Evolutionary conservation across 352 stramenopile species (phyloP).

Genomic region (Phytophthora podocarpi): DNA sequence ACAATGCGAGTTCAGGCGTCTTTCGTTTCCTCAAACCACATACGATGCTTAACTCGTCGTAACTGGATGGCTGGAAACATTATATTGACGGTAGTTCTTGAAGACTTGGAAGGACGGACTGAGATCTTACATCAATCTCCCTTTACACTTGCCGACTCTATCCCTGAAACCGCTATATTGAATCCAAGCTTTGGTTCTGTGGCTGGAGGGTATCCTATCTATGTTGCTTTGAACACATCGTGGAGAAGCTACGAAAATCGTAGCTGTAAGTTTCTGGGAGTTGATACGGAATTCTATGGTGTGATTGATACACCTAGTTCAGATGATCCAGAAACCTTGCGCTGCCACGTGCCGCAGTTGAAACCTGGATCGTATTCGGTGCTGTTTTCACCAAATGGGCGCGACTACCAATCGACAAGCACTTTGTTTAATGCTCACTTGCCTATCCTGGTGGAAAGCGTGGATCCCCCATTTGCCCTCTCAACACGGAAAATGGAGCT

Average conservation of each 20-base stretch:
- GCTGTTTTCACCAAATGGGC: constrained; percentile 43
- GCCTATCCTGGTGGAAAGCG: constrained; percentile 19
- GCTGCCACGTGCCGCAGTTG: constrained; percentile 33
- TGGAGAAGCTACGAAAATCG: constrained; percentile 12
- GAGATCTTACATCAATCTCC: constrained; percentile 30
- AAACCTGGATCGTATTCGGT: constrained; percentile 33
- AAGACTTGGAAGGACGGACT: constrained; percentile 9
- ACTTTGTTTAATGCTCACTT: constrained; percentile 34
- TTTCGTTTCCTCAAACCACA: constrained; percentile 25
- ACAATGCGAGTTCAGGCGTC: constrained; percentile 11
- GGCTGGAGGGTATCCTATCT: constrained; percentile 27
- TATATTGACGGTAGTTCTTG: constrained; percentile 22
- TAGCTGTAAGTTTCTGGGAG: constrained; percentile 32
- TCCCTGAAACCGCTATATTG: constrained; percentile 9
- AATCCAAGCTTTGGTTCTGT: constrained; percentile 36
- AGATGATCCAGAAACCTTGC: background rate
- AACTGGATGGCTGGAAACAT: constrained; percentile 8
- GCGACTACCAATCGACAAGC: constrained; percentile 30
- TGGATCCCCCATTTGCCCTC: constrained; percentile 28
- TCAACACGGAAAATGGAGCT: constrained; percentile 21
- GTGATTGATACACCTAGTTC: background rate
- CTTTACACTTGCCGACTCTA: constrained; percentile 23
- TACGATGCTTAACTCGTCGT: constrained; percentile 35
- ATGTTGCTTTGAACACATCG: constrained; percentile 21
- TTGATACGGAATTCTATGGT: constrained; percentile 3